These are phyloP conservation scores for Botryotinia globosa DNA, from an alignment of 2,329 filamentous ascomycete genomes.

Conservation along the genomic window DNA sequence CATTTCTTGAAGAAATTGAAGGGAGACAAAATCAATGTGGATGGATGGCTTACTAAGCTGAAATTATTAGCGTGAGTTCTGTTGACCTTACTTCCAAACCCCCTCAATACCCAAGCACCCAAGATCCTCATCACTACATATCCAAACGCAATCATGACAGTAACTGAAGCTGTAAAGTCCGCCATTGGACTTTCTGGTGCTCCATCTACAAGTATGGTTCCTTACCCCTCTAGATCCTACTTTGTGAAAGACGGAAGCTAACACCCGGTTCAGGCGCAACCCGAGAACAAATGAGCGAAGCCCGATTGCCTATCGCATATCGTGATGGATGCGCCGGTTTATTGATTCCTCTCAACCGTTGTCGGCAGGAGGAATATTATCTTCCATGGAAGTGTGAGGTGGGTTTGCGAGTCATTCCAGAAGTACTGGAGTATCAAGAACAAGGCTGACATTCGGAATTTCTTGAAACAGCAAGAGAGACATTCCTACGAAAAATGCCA, in stretches of 20 bases:
- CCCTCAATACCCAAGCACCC: constrained; percentile 6
- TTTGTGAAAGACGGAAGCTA: constrained; percentile 46
- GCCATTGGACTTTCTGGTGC: constrained; percentile 45
- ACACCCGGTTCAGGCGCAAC: constrained; percentile 52
- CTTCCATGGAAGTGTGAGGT: constrained; percentile 98
- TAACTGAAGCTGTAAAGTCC: constrained; percentile 48
- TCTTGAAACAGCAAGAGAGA: constrained; percentile 72
- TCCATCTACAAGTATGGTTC: constrained; percentile 29
- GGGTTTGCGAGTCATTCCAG: constrained; percentile 40
- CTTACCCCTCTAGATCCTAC: constrained; percentile 12
- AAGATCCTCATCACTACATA: neutral
- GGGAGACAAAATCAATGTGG: neutral
- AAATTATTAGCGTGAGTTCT: constrained; percentile 1
- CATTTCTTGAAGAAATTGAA: neutral
- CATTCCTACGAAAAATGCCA: constrained; percentile 99
- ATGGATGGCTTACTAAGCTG: neutral
- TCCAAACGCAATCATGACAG: constrained; percentile 42
- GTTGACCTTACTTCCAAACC: neutral
- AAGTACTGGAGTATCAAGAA: neutral
- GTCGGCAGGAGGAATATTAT: constrained; percentile 88
- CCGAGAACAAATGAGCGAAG: constrained; percentile 90
- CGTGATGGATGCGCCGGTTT: constrained; percentile 94
- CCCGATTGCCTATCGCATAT: constrained; percentile 83
- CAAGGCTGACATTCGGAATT: constrained; percentile 24
- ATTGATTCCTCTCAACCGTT: constrained; percentile 92